Percentiles rank a stretch among this genome's conserved stretches.
Evolutionary conservation across 768 basidiomycete genomes (phyloP).

Genomic region (Lactifluus echinatus): DNA sequence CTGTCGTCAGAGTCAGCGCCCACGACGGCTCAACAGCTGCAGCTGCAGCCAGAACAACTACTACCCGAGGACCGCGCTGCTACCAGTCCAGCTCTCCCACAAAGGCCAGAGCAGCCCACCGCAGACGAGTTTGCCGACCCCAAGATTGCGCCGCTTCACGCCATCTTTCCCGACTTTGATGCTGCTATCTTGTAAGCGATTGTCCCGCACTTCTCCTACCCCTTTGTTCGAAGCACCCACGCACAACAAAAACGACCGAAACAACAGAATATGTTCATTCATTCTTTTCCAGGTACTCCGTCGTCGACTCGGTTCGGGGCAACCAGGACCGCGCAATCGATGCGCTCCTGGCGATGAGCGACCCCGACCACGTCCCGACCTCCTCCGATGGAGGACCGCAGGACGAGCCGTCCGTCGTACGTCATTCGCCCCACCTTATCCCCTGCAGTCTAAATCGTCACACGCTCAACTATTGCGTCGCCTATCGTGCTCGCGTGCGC

Average conservation of each 20-base stretch:
- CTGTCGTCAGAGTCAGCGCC: neutral
- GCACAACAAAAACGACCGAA: neutral
- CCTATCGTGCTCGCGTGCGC: neutral
- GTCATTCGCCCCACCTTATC: neutral
- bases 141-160: conserved; percentile 17
- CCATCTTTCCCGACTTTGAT: conserved; percentile 21
- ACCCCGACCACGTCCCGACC: conserved; percentile 58
- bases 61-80: neutral
- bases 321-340: conserved; percentile 73
- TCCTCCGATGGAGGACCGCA: conserved; percentile 23
- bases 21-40: no score
- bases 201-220: no score
- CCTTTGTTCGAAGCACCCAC: no score
- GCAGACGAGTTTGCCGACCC: conserved; percentile 19
- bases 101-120: neutral
- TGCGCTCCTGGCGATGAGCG: conserved; percentile 74
- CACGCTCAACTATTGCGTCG: no score
- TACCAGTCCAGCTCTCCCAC: neutral
- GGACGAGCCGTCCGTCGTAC: neutral
- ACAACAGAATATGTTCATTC: neutral
- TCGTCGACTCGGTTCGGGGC: conserved; percentile 63
- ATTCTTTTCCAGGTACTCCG: conserved; percentile 21
- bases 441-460: neutral
- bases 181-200: conserved; percentile 17
- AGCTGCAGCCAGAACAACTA: no score